Conservation (phyloP, 148 eudicot species). For the Fagopyrum tataricum region DNA sequence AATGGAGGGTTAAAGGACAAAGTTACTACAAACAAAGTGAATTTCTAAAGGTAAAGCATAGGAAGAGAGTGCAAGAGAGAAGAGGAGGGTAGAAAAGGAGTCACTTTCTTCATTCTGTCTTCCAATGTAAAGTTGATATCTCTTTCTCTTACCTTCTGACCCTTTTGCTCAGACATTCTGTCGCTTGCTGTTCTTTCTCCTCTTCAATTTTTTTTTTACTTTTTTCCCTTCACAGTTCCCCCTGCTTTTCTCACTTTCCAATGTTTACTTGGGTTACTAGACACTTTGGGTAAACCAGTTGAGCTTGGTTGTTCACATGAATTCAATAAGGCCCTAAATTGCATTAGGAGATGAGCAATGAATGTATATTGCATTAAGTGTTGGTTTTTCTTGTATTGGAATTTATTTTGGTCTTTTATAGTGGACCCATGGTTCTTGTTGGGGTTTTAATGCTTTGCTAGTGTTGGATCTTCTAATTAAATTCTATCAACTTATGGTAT, state of each 20-base stretch:
- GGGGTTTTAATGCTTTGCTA: too few relatives aligned
- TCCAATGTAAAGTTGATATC: background rate
- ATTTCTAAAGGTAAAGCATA: too few relatives aligned
- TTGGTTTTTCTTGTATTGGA: too few relatives aligned
- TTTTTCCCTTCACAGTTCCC: background rate
- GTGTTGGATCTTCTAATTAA: too few relatives aligned
- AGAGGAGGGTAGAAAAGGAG: background rate
- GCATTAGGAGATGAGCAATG: too few relatives aligned
- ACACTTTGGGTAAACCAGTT: background rate
- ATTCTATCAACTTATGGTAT: too few relatives aligned
- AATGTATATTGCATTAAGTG: too few relatives aligned
- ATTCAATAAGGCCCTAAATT: too few relatives aligned
- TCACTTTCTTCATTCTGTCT: background rate
- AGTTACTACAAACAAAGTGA: too few relatives aligned
- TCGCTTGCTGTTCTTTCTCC: background rate
- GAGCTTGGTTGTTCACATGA: background rate
- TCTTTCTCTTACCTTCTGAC: background rate
- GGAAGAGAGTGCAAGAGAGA: background rate
- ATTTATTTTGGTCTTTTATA: too few relatives aligned
- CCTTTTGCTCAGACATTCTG: background rate
- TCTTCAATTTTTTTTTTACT: background rate
- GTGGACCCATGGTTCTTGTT: too few relatives aligned
- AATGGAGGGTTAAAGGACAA: too few relatives aligned
- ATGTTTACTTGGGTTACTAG: background rate
- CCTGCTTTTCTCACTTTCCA: background rate